Base-by-base conservation (phyloP, 2,329 filamentous ascomycete species). In the Cercospora sp. region DNA sequence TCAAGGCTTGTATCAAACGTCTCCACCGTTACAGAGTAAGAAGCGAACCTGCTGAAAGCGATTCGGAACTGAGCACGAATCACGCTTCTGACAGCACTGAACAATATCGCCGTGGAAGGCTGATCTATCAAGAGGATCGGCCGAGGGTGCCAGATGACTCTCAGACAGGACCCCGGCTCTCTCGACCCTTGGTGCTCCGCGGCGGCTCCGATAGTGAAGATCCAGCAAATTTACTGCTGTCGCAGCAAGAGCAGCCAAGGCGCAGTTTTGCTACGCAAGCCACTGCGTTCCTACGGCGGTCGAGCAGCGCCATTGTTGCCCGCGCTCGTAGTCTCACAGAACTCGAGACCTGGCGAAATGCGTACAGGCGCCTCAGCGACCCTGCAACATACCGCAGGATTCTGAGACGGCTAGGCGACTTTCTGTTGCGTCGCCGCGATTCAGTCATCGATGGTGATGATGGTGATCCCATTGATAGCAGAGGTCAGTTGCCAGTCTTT, bases 281-380 rank as follows among this genome's bases (percentile, higher is more conserved):
- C 6, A 36, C 59, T 26, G 59, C 30, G 13, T 40, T 61, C 5
- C 12, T 61, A 28, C 31, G 59, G 59, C 59, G 59, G 2, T 40
- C 31, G 6, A 61, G 59, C 33, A 45, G 18, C 36, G 59, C 59
- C n/a, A 26, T 61, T 26, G 36, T 48, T 8, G 18, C 18, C 18
- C n/a, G 36, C 18, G 59, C 36, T 30, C 33, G 59, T n/a, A 28
- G 31, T 28, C 59, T 61, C 36, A 18, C 18, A 12, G 31, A 61
- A 28, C n/a, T 18, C 20, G 59, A 61, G 36, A 61, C 59, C 18
- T 61, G 40, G 31, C 33, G 59, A 26, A 61, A 48, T 48, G 59
- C 31, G 13, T 42, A n/a, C 23, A 61, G 59, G 42, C 59, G 59
- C 3, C 36, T 61, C 59, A 61, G 59, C 36, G 36, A 61, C 26